Conservation (phyloP, 495 filamentous ascomycete species). For the Penicillium bialowiezense region DNA sequence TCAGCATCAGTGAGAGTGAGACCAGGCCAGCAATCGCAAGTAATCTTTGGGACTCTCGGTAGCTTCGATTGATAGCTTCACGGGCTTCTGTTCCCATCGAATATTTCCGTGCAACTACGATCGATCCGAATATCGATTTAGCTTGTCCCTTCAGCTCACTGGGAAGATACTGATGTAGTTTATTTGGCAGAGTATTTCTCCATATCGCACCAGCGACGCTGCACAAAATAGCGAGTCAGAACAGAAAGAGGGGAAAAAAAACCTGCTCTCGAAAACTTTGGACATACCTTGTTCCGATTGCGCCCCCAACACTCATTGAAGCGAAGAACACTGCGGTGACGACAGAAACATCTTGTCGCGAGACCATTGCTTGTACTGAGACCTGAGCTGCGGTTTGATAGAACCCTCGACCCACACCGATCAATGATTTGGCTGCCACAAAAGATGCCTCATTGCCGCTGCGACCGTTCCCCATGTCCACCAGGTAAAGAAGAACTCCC, state of each 20-base stretch:
- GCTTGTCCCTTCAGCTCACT: constrained; percentile 17
- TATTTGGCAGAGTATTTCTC: constrained; percentile 21
- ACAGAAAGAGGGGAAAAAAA: too few relatives aligned
- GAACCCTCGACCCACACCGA: constrained; percentile 24
- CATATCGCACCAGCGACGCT: constrained; percentile 29
- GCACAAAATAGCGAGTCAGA: neutral
- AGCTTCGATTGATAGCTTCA: constrained; percentile 19
- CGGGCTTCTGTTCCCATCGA: constrained; percentile 13
- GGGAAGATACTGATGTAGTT: constrained; percentile 16
- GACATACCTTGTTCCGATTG: constrained; percentile 22
- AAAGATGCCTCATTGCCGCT: constrained; percentile 22
- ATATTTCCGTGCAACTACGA: constrained; percentile 20
- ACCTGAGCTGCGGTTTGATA: constrained; percentile 26
- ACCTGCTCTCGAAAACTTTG: too few relatives aligned
- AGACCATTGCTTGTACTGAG: constrained; percentile 20
- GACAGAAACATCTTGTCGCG: constrained; percentile 21
- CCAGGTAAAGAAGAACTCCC: constrained; percentile 24
- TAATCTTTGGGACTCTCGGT: constrained; percentile 20
- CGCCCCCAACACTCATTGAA: constrained; percentile 24
- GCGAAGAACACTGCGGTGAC: constrained; percentile 26
- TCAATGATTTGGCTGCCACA: constrained; percentile 20
- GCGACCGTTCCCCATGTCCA: constrained; percentile 18
- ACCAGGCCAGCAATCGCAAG: constrained; percentile 17
- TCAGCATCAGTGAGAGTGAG: constrained; percentile 19
- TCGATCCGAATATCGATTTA: constrained; percentile 19